Conservation (phyloP, 1,139 yeast species). For the Scheffersomyces cryptocercus region DNA sequence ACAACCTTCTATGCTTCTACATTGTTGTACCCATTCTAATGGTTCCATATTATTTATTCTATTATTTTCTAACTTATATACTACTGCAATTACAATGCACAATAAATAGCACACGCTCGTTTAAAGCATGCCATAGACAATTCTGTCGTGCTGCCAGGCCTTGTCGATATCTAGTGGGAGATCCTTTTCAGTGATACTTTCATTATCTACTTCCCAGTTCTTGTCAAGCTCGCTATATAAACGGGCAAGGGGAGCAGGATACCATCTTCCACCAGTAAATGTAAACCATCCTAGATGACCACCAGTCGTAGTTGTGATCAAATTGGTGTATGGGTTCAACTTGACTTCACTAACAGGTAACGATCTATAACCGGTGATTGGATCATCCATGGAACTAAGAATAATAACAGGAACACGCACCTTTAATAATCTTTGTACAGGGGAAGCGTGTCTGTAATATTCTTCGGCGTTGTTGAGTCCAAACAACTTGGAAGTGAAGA, state of each 20-base stretch:
- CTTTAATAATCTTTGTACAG: slow-evolving; percentile 52
- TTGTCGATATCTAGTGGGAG: slow-evolving; percentile 31
- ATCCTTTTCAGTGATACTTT: slow-evolving; percentile 13
- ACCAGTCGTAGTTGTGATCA: slow-evolving; percentile 74
- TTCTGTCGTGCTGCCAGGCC: slow-evolving; percentile 36
- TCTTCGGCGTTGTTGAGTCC: slow-evolving; percentile 72
- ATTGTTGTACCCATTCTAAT: not conserved
- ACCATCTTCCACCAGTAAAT: slow-evolving; percentile 55
- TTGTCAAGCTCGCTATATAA: slow-evolving; percentile 35
- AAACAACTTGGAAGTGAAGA: slow-evolving; percentile 69
- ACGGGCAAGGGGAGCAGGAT: slow-evolving; percentile 37
- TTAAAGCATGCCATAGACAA: slow-evolving; percentile 10
- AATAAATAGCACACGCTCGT: not conserved
- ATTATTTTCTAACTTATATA: slow-evolving; percentile 3
- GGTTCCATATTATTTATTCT: not conserved
- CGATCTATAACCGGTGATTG: slow-evolving; percentile 52
- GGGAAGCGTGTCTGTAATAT: slow-evolving; percentile 72
- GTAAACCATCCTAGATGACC: slow-evolving; percentile 78
- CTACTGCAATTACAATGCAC: slow-evolving; percentile 9
- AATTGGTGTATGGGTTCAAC: slow-evolving; percentile 66
- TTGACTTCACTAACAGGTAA: slow-evolving; percentile 62
- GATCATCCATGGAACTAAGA: slow-evolving; percentile 56
- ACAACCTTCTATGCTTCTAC: slow-evolving; percentile 1
- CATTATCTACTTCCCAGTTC: slow-evolving; percentile 21
- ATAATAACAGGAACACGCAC: slow-evolving; percentile 56